These are phyloP conservation scores for Fraxinus angustifolia DNA, from an alignment of 305 asterid genomes.

Conservation along the genomic window DNA sequence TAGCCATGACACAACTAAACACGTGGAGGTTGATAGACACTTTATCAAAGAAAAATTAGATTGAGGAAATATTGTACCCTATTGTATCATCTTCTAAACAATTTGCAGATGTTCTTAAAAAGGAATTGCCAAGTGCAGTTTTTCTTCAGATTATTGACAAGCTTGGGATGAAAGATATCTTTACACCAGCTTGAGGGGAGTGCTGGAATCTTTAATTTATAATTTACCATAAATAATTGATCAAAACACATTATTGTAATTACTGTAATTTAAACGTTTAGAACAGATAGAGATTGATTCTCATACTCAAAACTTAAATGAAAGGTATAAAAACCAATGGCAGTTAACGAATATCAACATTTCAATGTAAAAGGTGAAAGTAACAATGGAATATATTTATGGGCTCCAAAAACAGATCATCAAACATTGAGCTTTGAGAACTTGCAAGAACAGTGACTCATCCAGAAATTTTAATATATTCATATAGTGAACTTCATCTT, in stretches of 20 bases:
- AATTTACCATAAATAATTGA: not conserved
- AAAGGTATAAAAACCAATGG: not conserved
- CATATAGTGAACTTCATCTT: not conserved
- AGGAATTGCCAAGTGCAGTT: not conserved
- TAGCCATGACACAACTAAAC: not conserved
- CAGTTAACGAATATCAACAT: not conserved
- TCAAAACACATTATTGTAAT: not conserved
- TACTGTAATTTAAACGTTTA: not conserved
- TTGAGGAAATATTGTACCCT: not conserved
- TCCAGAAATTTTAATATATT: slow-evolving; percentile 1
- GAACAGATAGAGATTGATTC: slow-evolving; percentile 6
- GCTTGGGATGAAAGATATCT: not conserved
- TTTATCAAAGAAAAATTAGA: not conserved
- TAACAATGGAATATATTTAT: not conserved
- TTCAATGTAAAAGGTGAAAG: not conserved
- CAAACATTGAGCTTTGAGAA: slow-evolving; percentile 7
- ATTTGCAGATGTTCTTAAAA: not conserved
- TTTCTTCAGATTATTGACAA: not conserved
- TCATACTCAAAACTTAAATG: slow-evolving; percentile 6
- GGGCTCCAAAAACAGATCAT: slow-evolving; percentile 3
- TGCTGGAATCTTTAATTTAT: not conserved
- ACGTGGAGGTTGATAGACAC: not conserved
- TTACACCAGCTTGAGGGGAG: not conserved
- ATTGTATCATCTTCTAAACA: not conserved
- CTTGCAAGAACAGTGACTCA: slow-evolving; percentile 15